phyloP scores from a whole-genome alignment of 1,284 basidiomycete species.

The Ceratobasidium sp. region DNA sequence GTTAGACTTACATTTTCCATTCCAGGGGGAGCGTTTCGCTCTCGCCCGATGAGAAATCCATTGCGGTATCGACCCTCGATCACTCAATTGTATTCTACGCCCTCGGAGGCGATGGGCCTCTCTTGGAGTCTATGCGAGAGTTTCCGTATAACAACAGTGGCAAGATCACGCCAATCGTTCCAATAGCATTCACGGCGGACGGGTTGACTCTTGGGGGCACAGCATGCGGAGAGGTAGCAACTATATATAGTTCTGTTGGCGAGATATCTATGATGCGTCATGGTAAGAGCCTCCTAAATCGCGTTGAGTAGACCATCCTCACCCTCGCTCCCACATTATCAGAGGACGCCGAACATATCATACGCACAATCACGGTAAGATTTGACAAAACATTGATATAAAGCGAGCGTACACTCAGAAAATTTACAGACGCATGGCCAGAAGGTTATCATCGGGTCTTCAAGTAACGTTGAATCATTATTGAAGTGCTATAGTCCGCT shows the following conservation, averaged over 20 bases:
- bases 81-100: background rate
- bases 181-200: background rate
- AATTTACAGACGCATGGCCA: background rate
- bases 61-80: background rate
- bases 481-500: slow-evolving; percentile 4
- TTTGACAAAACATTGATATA: too few species aligned
- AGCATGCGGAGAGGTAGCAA: background rate
- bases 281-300: background rate
- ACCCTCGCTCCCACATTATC: too few species aligned
- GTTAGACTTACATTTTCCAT: too few species aligned
- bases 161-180: background rate
- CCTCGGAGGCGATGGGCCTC: background rate
- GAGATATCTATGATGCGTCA: background rate
- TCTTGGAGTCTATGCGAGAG: background rate
- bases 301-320: too few species aligned
- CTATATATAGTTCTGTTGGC: background rate
- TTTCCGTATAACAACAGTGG: background rate
- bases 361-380: too few species aligned
- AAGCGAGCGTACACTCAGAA: background rate
- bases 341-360: too few species aligned
- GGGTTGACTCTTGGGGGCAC: background rate
- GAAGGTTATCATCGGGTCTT: background rate
- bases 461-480: background rate
- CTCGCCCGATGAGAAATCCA: background rate
- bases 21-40: background rate